phyloP scores from a whole-genome alignment of 2,329 filamentous ascomycete species.

The Colletotrichum sp. region DNA sequence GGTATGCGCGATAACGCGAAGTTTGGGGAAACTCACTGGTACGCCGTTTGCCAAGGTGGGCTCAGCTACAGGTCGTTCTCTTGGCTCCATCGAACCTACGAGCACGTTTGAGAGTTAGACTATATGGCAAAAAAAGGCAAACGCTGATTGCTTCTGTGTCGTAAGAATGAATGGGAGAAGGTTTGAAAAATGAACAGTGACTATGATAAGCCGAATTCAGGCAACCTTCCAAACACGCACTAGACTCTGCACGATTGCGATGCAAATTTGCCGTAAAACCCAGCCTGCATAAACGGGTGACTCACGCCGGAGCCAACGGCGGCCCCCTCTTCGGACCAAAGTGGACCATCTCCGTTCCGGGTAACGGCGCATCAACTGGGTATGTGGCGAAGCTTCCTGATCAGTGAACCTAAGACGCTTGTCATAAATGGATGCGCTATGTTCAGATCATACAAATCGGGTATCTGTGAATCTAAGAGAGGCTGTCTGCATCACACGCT shows the following conservation, averaged over 20 bases:
- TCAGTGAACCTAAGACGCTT: rapidly evolving
- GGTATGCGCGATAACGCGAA: rapidly evolving
- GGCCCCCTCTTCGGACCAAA: background rate
- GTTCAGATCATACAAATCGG: background rate
- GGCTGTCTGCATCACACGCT: background rate
- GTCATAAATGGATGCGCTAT: rapidly evolving
- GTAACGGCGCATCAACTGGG: background rate
- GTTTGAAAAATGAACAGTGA: background rate
- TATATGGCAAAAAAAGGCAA: background rate
- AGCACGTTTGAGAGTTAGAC: background rate
- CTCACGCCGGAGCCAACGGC: background rate
- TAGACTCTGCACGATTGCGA: background rate
- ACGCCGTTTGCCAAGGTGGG: background rate
- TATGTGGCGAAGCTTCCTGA: rapidly evolving
- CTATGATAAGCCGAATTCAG: rapidly evolving
- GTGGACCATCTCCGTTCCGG: background rate
- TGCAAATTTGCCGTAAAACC: background rate
- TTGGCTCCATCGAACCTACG: background rate
- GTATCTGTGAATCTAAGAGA: background rate
- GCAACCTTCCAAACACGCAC: background rate
- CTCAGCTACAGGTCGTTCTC: background rate
- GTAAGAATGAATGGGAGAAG: background rate
- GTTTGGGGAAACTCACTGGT: background rate
- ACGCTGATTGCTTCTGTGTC: background rate
- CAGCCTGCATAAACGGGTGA: background rate